These are phyloP conservation scores for Eruca vesicaria DNA, from an alignment of 441 rosid species.

Conservation along the genomic window DNA sequence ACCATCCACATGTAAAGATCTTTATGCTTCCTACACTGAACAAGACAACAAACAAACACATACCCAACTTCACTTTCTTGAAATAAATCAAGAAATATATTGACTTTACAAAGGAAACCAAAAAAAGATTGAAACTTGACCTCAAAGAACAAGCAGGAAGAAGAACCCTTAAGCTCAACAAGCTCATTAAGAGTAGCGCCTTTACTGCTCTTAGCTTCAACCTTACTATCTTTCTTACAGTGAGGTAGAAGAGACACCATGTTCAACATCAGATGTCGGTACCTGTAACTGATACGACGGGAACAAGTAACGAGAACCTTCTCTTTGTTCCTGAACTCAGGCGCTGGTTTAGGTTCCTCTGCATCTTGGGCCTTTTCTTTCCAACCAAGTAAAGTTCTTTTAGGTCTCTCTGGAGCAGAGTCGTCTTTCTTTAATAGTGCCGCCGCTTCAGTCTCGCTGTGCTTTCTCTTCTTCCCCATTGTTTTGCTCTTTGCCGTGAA, in stretches of 20 bases:
- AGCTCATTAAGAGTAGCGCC: slow-evolving; percentile 87
- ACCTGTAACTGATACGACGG: slow-evolving; percentile 91
- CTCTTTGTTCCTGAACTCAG: slow-evolving; percentile 80
- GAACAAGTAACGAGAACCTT: slow-evolving; percentile 94
- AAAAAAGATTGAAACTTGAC: slow-evolving; percentile 35
- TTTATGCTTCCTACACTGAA: slow-evolving; percentile 92
- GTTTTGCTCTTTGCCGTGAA: not conserved
- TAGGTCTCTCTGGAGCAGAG: slow-evolving; percentile 60
- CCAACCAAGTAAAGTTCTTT: slow-evolving; percentile 85
- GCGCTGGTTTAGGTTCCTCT: slow-evolving; percentile 21
- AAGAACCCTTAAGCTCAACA: slow-evolving; percentile 83
- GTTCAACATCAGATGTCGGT: slow-evolving; percentile 95
- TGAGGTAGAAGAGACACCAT: slow-evolving; percentile 90
- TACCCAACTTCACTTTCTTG: not conserved
- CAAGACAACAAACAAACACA: not conserved
- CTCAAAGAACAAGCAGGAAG: slow-evolving; percentile 93
- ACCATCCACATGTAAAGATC: slow-evolving; percentile 97
- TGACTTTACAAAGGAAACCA: not conserved
- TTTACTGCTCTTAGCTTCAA: slow-evolving; percentile 77
- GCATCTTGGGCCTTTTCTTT: slow-evolving; percentile 57
- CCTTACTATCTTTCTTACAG: slow-evolving; percentile 94
- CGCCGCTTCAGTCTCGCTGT: slow-evolving; percentile 48
- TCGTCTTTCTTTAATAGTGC: slow-evolving; percentile 48
- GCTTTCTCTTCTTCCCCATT: slow-evolving; percentile 92
- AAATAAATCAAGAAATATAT: not conserved